phyloP scores from a whole-genome alignment of 768 basidiomycete genomes.

The Hericium alpestre region DNA sequence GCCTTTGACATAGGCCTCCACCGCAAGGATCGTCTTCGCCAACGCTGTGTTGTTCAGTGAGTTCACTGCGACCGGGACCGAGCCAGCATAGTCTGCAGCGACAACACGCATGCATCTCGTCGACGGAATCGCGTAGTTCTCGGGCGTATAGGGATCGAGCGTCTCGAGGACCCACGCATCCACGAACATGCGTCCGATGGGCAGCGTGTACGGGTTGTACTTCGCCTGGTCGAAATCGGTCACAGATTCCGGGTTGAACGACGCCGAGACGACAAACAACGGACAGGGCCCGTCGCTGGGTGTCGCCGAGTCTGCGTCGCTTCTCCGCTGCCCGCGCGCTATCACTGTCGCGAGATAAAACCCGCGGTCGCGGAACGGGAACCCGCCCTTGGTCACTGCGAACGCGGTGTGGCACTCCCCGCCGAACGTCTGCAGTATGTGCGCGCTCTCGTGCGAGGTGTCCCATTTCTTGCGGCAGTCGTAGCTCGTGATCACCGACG shows the following conservation, averaged over 20 bases:
- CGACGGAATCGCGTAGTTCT: slow-evolving; percentile 90
- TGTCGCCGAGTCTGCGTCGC: slow-evolving; percentile 26
- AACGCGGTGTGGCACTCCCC: slow-evolving; percentile 52
- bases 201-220: slow-evolving; percentile 66
- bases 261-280: slow-evolving; percentile 76
- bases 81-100: slow-evolving; percentile 79
- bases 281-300: slow-evolving; percentile 41
- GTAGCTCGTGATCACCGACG: slow-evolving; percentile 56
- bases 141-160: slow-evolving; percentile 87
- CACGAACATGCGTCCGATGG: slow-evolving; percentile 72
- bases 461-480: slow-evolving; percentile 80
- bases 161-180: slow-evolving; percentile 97
- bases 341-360: slow-evolving; percentile 72
- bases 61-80: slow-evolving; percentile 76
- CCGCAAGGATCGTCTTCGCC: slow-evolving; percentile 56
- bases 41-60: slow-evolving; percentile 74
- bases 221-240: slow-evolving; percentile 47
- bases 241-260: slow-evolving; percentile 59
- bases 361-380: slow-evolving; percentile 85
- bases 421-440: slow-evolving; percentile 67
- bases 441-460: slow-evolving; percentile 65
- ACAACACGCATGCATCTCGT: slow-evolving; percentile 78
- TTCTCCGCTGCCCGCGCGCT: slow-evolving; percentile 36
- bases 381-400: slow-evolving; percentile 61
- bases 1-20: slow-evolving; percentile 67